These are phyloP conservation scores for Nothophytophthora sp. DNA, from an alignment of 352 stramenopile genomes.

Conservation along the genomic window DNA sequence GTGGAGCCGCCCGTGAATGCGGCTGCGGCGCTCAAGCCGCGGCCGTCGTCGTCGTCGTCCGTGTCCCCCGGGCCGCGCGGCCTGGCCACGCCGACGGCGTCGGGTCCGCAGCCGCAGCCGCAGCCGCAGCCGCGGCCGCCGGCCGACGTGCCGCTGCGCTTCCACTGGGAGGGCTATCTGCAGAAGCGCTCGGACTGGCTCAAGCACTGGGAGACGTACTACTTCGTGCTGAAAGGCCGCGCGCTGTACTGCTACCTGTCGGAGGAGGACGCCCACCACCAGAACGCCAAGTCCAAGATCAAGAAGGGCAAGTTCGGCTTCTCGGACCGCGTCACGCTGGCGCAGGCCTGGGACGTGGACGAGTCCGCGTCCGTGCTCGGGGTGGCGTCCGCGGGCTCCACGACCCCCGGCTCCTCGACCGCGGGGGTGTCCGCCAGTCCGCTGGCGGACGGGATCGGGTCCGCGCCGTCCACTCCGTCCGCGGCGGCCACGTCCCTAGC, in stretches of 20 bases:
- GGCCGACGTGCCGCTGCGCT: slow-evolving; percentile 46
- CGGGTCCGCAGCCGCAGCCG: background rate
- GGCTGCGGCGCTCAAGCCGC: slow-evolving; percentile 19
- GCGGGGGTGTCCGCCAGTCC: slow-evolving; percentile 6
- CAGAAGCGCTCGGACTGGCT: slow-evolving; percentile 90
- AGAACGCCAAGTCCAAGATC: slow-evolving; percentile 88
- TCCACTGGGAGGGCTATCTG: slow-evolving; percentile 86
- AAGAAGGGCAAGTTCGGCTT: slow-evolving; percentile 90
- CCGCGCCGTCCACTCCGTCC: slow-evolving; percentile 1
- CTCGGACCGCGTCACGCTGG: slow-evolving; percentile 73
- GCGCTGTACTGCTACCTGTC: slow-evolving; percentile 84
- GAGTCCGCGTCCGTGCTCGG: slow-evolving; percentile 22
- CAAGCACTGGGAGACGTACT: slow-evolving; percentile 91
- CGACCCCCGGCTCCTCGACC: background rate
- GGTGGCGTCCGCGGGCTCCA: background rate
- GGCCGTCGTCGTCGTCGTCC: slow-evolving; percentile 19
- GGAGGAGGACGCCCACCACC: slow-evolving; percentile 72
- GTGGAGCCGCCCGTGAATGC: slow-evolving; percentile 18
- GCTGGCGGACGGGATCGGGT: too few species aligned
- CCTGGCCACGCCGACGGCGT: slow-evolving; percentile 12
- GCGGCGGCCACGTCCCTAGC: background rate
- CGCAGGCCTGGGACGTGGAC: slow-evolving; percentile 75
- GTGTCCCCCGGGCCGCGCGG: slow-evolving; percentile 16
- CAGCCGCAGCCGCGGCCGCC: slow-evolving; percentile 11
- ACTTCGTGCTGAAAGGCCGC: slow-evolving; percentile 74